phyloP scores from a whole-genome alignment of 1,284 basidiomycete genomes.

The Apiotrichum montevideense region DNA sequence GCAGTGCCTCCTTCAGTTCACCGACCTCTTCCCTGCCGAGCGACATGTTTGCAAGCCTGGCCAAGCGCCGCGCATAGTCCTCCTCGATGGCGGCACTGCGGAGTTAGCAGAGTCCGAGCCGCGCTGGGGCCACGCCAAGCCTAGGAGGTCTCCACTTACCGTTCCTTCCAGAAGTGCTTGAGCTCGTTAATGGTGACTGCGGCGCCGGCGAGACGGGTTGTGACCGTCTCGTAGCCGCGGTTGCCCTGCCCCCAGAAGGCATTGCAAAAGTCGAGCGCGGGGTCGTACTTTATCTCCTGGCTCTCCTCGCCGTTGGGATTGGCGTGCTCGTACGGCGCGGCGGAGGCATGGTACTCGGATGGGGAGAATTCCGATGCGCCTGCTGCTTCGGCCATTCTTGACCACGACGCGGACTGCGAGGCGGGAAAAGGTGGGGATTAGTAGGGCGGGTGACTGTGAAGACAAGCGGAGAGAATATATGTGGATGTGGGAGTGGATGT shows the following conservation, averaged over 20 bases:
- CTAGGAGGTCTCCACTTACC: slow-evolving; percentile 51
- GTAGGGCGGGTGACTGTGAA: no score
- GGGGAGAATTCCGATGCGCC: no score
- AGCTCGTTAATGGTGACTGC: slow-evolving; percentile 84
- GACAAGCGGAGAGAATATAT: no score
- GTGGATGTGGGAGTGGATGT: no score
- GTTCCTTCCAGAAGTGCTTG: slow-evolving; percentile 78
- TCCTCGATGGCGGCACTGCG: slow-evolving; percentile 62
- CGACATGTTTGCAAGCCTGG: slow-evolving; percentile 69
- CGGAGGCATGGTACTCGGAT: no score
- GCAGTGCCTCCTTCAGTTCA: slow-evolving; percentile 69
- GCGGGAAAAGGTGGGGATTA: no score
- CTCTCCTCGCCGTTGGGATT: slow-evolving; percentile 10
- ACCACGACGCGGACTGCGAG: no score
- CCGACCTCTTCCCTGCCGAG: slow-evolving; percentile 88
- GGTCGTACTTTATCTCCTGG: slow-evolving; percentile 30
- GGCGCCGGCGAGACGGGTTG: slow-evolving; percentile 78
- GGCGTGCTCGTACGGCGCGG: not conserved
- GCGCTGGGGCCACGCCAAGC: no score
- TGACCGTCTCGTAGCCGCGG: slow-evolving; percentile 82
- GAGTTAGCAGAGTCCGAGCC: not conserved
- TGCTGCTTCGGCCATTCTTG: no score
- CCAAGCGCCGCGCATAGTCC: slow-evolving; percentile 83
- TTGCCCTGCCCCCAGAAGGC: slow-evolving; percentile 88
- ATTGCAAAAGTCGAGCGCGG: slow-evolving; percentile 79